A percentile compares a stretch with the other conserved stretches of the same genome.
phyloP scores from a whole-genome alignment of 192 early-diverging fungal genomes.

The Rhizophlyctis rosea region DNA sequence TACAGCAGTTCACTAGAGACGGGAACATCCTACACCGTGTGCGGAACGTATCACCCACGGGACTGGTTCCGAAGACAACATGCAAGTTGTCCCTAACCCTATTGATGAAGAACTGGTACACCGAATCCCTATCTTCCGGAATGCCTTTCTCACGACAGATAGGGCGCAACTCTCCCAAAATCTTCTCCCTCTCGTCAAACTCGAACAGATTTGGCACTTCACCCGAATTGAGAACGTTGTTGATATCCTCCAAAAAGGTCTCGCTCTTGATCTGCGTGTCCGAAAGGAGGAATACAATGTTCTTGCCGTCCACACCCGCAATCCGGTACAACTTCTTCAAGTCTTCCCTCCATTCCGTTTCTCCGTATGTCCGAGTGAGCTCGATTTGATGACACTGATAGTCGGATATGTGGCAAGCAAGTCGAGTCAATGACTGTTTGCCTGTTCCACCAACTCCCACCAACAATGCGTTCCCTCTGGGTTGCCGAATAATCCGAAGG shows the following conservation, averaged over 20 bases:
- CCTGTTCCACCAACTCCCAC: conserved; percentile 61
- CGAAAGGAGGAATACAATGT: conserved; percentile 57
- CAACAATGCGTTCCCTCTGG: conserved; percentile 56
- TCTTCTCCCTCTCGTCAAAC: conserved; percentile 60
- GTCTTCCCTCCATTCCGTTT: conserved; percentile 57
- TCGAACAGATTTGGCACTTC: conserved; percentile 62
- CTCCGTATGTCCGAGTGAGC: conserved; percentile 55
- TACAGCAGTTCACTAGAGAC: conserved; percentile 58
- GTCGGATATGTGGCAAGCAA: conserved; percentile 61
- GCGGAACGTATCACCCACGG: conserved; percentile 57
- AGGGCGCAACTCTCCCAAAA: conserved; percentile 51
- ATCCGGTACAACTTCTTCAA: conserved; percentile 51
- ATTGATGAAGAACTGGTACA: conserved; percentile 62
- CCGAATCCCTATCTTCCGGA: conserved; percentile 54
- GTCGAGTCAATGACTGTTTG: conserved; percentile 55
- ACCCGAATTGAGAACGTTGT: conserved; percentile 58
- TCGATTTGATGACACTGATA: conserved; percentile 58
- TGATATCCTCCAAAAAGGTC: conserved; percentile 58
- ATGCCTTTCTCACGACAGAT: conserved; percentile 52
- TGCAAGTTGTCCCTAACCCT: conserved; percentile 58
- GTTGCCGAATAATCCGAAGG: conserved; percentile 54
- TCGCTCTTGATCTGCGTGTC: conserved; percentile 63
- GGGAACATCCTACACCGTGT: conserved; percentile 61
- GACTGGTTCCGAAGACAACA: conserved; percentile 57
- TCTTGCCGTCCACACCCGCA: conserved; percentile 59